Base-by-base conservation (phyloP, 805 yeast species). In the Lachancea fermentati region DNA sequence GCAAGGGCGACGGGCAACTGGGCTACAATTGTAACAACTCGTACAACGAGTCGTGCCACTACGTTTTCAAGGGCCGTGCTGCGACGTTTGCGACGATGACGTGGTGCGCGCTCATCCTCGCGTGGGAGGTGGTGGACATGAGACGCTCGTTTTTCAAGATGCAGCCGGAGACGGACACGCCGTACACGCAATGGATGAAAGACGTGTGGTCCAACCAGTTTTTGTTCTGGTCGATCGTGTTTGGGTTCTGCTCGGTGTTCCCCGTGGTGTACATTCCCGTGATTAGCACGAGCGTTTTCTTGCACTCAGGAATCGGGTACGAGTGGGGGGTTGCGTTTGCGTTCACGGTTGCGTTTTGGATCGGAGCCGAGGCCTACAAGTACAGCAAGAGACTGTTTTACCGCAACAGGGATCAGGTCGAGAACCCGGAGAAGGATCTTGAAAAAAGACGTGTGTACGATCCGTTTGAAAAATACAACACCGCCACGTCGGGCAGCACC, bases 181-280 rank as follows among this genome's bases (percentile, higher is more conserved):
- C 81, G 50, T 73, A 68, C 52, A 76, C 73, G 30, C 82, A 79
- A 57, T 73, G 80, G 43, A 71, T 74, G 54, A 69, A 60, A 44
- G 89, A 81, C 55, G 62, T 85, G 32, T 84, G 87, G 85, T 63
- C 64, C 11, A 86, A 86, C 63, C 76, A 82, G 60, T 78, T 86
- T 48, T 68, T 86, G 54, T 82, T 85, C 67, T 85, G 89, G 88
- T 84, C 95, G 1, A 75, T 86, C 34, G 57, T 81, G 26, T 66
- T 75, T 37, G 96, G 93, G 2, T 75, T 82, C 46, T 60, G 73
- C 11, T 72, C 86, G 2, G 79, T 83, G 3, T 80, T 86, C 73
- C 95, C 95, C 32, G 82, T 85, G 14, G 77, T 85, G 29, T 85
- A 85, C 62, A 86, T 86, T 48, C 95, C 96, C 5, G 94, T 83